Conservation (phyloP, 495 filamentous ascomycete genomes). For the Staphylotrichum tortipilum region DNA sequence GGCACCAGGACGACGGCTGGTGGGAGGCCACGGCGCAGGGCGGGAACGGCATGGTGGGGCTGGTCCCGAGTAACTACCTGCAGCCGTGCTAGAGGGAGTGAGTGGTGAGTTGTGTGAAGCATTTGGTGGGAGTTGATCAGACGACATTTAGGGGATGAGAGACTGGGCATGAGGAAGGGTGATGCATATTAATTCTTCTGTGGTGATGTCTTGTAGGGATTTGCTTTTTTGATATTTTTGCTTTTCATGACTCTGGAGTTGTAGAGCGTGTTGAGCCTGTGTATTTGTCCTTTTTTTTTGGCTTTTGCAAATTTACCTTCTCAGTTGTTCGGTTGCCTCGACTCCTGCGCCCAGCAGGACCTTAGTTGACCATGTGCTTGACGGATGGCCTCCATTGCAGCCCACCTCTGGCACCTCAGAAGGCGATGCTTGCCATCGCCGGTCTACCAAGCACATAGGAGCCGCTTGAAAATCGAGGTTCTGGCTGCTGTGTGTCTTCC, state of each 20-base stretch:
- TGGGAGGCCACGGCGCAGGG: conserved; percentile 96
- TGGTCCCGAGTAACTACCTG: conserved; percentile 97
- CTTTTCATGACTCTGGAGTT: background rate
- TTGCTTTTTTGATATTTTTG: background rate
- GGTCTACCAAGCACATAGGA: too few species aligned
- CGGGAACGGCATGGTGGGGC: conserved; percentile 58
- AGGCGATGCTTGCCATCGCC: too few species aligned
- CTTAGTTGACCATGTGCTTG: too few species aligned
- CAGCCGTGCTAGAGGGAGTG: conserved; percentile 41
- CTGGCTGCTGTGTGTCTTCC: too few species aligned
- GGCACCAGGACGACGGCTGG: conserved; percentile 97
- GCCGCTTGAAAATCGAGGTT: too few species aligned
- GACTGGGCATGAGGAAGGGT: background rate
- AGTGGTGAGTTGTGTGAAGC: background rate
- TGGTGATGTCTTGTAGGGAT: conserved; percentile 1
- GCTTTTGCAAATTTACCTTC: too few species aligned
- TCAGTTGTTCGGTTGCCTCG: too few species aligned
- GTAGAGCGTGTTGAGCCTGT: conserved; percentile 4
- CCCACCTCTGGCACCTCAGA: too few species aligned
- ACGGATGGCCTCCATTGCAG: too few species aligned
- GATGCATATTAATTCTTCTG: conserved; percentile 4
- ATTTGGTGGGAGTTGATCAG: conserved; percentile 2
- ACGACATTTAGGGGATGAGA: too few species aligned
- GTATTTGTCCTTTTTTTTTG: background rate
- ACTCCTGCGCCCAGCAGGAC: too few species aligned